Base-by-base conservation (phyloP, 129 eudicot genomes). In the Pittosporum tobira region DNA sequence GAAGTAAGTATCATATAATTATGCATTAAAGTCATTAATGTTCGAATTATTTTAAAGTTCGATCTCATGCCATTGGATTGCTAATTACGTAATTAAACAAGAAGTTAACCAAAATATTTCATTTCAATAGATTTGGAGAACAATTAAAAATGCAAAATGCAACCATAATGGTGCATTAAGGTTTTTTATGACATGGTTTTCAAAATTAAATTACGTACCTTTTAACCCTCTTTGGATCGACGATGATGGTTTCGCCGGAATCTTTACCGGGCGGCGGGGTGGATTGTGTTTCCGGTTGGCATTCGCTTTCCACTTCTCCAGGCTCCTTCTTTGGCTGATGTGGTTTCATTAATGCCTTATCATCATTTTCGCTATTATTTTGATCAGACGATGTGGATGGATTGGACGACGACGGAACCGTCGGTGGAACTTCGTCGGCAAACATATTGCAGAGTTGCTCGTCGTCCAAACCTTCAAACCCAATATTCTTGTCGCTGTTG, bases 401-500 rank as follows among this genome's bases (percentile, higher is more conserved):
- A 34, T 65, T 59, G 12, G 79, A 63, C 31, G 71, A 37, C 1
- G 87, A 50, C 13, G 77, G 67, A 10, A 67, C 64, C 65, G 69
- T 61, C n/a, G 78, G 75, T 0, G 71, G 66, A 9, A 65, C 66
- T 20, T 85, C 84, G 16, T 89, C 95, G 24, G 95, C 53, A 48
- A 89, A 89, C 97, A 89, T 89, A 34, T 79, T 74, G 51, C 80
- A 77, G 43, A 89, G 78, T 61, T 89, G 93, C 65, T 89, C 95
- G 25, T 89, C 97, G 46, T 89, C 93, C 58, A 89, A 57, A 12
- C 83, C 71, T 1, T 88, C 95, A 47, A 84, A 88, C 10, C 84
- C 94, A 20, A 6, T 28, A 46, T 57, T 59, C 16, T 18, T 53
- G 19, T 23, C 51, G 47, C 10, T 22, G 62, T 45, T 5, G 25